Conservation (phyloP, 2,329 filamentous ascomycete genomes). For the Microcyclospora pomicola region DNA sequence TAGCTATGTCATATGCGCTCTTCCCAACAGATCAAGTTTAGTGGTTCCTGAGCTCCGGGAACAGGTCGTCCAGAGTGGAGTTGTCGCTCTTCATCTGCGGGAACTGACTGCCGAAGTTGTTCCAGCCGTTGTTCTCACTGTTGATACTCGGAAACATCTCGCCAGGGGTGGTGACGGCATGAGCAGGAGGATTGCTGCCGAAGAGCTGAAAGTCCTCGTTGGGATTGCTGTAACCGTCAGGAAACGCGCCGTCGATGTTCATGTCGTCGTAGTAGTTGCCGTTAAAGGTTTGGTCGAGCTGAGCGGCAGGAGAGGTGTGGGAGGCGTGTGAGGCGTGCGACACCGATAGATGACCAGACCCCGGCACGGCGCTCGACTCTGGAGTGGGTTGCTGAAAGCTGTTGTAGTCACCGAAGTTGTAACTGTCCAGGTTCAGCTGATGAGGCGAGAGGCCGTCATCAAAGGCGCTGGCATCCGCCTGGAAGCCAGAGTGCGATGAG, state of each 20-base stretch:
- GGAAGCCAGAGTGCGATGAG: slow-evolving; percentile 29
- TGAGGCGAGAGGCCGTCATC: slow-evolving; percentile 28
- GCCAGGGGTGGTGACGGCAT: slow-evolving; percentile 6
- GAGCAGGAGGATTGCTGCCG: slow-evolving; percentile 14
- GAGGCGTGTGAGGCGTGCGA: slow-evolving; percentile 18
- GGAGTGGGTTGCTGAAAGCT: slow-evolving; percentile 24
- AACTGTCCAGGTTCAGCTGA: slow-evolving; percentile 46
- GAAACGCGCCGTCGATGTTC: slow-evolving; percentile 49
- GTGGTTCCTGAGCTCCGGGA: slow-evolving; percentile 13
- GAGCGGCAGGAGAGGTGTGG: slow-evolving; percentile 56
- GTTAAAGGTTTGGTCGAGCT: slow-evolving; percentile 46
- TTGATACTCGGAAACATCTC: slow-evolving; percentile 19
- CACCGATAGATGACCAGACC: not conserved
- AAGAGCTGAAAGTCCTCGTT: slow-evolving; percentile 50
- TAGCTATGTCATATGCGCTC: too few relatives aligned
- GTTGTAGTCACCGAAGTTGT: slow-evolving; percentile 39
- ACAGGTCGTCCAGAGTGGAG: slow-evolving; percentile 16
- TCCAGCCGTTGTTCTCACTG: slow-evolving; percentile 18
- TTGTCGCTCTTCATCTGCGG: slow-evolving; percentile 10
- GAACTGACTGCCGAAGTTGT: slow-evolving; percentile 19
- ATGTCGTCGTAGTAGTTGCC: slow-evolving; percentile 35
- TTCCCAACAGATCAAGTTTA: too few relatives aligned
- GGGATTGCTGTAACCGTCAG: slow-evolving; percentile 15
- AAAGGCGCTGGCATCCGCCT: slow-evolving; percentile 26
- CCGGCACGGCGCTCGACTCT: slow-evolving; percentile 9